phyloP scores from a whole-genome alignment of 192 early-diverging fungal species.

The Entomortierella beljakovae region DNA sequence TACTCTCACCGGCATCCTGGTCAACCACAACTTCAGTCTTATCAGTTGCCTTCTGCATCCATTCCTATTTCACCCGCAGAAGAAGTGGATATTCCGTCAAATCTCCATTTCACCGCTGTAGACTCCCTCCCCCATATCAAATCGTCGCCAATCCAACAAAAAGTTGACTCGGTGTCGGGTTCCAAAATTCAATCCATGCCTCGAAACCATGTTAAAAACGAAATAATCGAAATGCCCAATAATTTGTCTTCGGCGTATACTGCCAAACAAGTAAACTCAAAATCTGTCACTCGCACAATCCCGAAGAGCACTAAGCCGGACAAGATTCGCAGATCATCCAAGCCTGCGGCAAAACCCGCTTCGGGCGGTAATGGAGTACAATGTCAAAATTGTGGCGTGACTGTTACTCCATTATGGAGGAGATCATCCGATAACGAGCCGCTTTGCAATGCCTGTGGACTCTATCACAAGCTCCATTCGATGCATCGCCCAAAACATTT shows the following conservation, averaged over 20 bases:
- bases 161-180: too few relatives aligned
- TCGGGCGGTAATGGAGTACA: conserved; percentile 33
- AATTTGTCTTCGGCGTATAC: too few relatives aligned
- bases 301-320: conserved; percentile 67
- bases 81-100: neutral
- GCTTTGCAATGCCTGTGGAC: conserved; percentile 96
- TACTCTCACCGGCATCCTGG: neutral
- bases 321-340: conserved; percentile 30
- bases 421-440: conserved; percentile 86
- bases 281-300: neutral
- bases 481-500: conserved; percentile 44
- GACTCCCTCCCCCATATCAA: neutral
- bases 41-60: conserved; percentile 10
- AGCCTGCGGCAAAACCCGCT: conserved; percentile 24
- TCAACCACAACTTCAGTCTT: neutral
- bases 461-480: conserved; percentile 69
- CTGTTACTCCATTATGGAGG: conserved; percentile 94
- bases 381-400: conserved; percentile 80
- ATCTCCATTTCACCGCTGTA: neutral
- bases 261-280: neutral
- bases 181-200: too few relatives aligned
- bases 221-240: too few relatives aligned
- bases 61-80: conserved; percentile 10
- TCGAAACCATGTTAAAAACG: too few relatives aligned
- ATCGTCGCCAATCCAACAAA: too few relatives aligned